Percentiles rank a stretch among this genome's conserved stretches.
phyloP scores from a whole-genome alignment of 169 alveolate genomes.

The Eimeria maxima region DNA sequence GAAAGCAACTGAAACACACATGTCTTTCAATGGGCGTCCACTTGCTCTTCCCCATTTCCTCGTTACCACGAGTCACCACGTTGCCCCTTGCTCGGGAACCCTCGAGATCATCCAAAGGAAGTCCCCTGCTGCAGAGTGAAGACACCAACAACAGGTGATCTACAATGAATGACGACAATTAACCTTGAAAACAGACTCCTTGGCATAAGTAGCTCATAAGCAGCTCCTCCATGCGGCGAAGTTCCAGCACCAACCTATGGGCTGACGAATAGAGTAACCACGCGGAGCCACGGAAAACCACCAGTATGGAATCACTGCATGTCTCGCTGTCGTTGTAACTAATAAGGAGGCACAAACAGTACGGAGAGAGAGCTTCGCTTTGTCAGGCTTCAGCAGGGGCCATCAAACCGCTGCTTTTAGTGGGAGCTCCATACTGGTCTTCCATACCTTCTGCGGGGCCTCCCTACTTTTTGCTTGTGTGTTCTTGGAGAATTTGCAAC shows the following conservation, averaged over 20 bases:
- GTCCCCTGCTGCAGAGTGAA: slow-evolving; percentile 9
- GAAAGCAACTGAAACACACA: slow-evolving; percentile 25
- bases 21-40: slow-evolving; percentile 67
- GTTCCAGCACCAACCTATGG: background rate
- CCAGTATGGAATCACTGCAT: background rate
- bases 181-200: background rate
- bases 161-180: background rate
- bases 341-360: background rate
- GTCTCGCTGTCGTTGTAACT: background rate
- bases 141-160: background rate
- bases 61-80: slow-evolving; percentile 28
- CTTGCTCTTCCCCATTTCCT: slow-evolving; percentile 68
- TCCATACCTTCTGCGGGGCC: slow-evolving; percentile 44
- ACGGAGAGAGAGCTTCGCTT: background rate
- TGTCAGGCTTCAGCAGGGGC: background rate
- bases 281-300: background rate
- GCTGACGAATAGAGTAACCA: background rate
- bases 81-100: slow-evolving; percentile 12
- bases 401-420: background rate
- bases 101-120: background rate
- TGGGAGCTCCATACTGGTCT: background rate
- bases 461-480: background rate
- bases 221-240: background rate
- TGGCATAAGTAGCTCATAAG: background rate
- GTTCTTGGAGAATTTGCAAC: background rate